Evolutionary conservation across 1,284 basidiomycete genomes (phyloP).

Genomic region (Malassezia obtusa): DNA sequence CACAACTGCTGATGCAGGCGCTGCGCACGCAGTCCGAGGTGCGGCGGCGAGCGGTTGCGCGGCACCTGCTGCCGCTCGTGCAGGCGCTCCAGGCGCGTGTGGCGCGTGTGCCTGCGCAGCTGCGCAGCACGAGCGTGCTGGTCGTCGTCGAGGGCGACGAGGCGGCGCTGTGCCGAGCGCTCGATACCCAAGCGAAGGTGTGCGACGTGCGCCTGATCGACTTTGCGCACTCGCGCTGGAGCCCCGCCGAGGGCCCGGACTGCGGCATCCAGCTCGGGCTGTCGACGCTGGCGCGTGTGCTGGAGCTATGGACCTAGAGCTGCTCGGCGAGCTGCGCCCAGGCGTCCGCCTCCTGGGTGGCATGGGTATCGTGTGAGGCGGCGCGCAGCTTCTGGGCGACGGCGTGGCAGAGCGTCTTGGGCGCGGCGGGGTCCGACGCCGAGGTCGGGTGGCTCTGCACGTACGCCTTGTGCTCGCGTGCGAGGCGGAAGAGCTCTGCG

Average conservation of each 20-base stretch:
- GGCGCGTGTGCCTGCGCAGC: background rate
- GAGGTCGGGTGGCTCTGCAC: background rate
- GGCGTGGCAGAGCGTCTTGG: background rate
- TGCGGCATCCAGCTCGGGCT: conserved; percentile 2
- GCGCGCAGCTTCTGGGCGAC: background rate
- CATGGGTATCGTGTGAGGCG: conserved; percentile 1
- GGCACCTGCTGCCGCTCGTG: conserved; percentile 1
- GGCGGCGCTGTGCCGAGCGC: background rate
- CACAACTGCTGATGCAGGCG: background rate
- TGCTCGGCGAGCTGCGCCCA: conserved; percentile 3
- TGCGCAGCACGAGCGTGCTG: conserved; percentile 13
- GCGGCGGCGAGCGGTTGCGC: background rate
- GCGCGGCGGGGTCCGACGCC: background rate
- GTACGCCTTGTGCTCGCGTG: conserved; percentile 5
- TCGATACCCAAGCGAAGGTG: background rate
- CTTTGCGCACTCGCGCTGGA: conserved; percentile 15
- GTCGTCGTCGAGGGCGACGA: conserved; percentile 11
- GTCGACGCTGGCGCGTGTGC: background rate
- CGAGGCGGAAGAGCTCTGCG: conserved; percentile 10
- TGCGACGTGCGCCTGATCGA: conserved; percentile 14
- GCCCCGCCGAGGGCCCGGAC: background rate
- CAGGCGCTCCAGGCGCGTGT: background rate
- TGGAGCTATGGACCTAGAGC: conserved; percentile 1
- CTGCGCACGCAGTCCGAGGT: background rate
- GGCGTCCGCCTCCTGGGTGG: background rate